Evolutionary conservation across 768 basidiomycete genomes (phyloP).

Genomic region (Arthromyces matolae): DNA sequence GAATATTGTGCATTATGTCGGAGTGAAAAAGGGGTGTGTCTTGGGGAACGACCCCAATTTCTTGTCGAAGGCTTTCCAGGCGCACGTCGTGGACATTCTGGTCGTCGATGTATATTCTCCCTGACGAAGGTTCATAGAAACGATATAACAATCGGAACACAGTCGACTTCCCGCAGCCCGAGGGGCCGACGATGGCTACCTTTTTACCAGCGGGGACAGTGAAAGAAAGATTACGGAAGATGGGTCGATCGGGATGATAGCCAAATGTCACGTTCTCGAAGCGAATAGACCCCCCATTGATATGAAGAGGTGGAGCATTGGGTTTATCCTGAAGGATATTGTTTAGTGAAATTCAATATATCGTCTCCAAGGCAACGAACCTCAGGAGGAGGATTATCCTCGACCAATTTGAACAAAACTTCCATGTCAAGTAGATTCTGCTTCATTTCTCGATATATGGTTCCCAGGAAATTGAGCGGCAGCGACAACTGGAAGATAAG

Average conservation of each 20-base stretch:
- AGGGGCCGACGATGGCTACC: slow-evolving; percentile 94
- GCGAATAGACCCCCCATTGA: slow-evolving; percentile 82
- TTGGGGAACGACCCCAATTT: slow-evolving; percentile 94
- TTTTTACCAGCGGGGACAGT: slow-evolving; percentile 95
- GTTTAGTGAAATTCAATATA: too few species aligned
- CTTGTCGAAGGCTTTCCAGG: slow-evolving; percentile 63
- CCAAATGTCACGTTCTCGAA: slow-evolving; percentile 92
- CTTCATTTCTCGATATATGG: slow-evolving; percentile 94
- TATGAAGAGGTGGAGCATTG: slow-evolving; percentile 58
- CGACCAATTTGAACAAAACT: slow-evolving; percentile 84
- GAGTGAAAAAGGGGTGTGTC: slow-evolving; percentile 98
- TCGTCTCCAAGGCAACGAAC: slow-evolving; percentile 31
- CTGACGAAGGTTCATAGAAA: slow-evolving; percentile 84
- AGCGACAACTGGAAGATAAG: slow-evolving; percentile 95
- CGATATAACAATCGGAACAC: slow-evolving; percentile 91
- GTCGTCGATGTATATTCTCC: slow-evolving; percentile 82
- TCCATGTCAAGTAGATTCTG: slow-evolving; percentile 99
- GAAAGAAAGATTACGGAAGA: slow-evolving; percentile 86
- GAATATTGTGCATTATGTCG: slow-evolving; percentile 91
- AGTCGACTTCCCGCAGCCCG: slow-evolving; percentile 96
- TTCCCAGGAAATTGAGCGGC: slow-evolving; percentile 95
- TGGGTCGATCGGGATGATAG: slow-evolving; percentile 89
- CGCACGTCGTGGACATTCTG: slow-evolving; percentile 79
- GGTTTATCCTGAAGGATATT: slow-evolving; percentile 53
- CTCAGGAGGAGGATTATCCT: slow-evolving; percentile 68